Evolutionary conservation across 768 basidiomycete genomes (phyloP), one percentile per base, ranked within the genome.

Genomic region (Suillus cothurnatus): DNA sequence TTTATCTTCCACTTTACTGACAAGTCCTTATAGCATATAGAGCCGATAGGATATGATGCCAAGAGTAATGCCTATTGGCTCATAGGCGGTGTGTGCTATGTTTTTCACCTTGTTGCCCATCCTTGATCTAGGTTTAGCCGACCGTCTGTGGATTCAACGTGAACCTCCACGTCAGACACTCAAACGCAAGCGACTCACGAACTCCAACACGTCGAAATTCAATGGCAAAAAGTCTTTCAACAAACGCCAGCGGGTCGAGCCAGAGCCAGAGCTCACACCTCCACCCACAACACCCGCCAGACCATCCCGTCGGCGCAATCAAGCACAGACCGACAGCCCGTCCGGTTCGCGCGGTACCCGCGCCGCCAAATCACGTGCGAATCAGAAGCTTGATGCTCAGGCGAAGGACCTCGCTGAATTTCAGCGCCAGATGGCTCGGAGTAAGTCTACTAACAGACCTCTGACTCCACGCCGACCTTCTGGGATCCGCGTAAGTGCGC

Each of bases 101-200:
- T 39, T 59, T 23, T 41, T 17, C 21, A 58, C 50, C n/a, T 59
- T 55, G 41, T 34, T 28, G 28, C 14, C 53, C 23, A 36, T 32
- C 17, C 59, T 52, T 61, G 31, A 63, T 34, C 50, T 61, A 57
- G 55, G n/a, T 43, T 53, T 64, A 93, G 92, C 86, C 62, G 89
- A 94, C 71, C 89, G 94, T 28, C 81, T 95, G 28, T 95, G 94
- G 94, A 86, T 94, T 52, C 93, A 95, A 72, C 89, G 91, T n/a
- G 78, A 81, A 36, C 83, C 80, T 14, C 88, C 86, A 2, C 86
- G 81, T 71, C 80, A 80, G 56, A 73, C 66, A 17, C 67, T 78
- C 43, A 84, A 86, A 63, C 75, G 79, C 61, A 81, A 80, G 52
- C 78, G 84, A 62, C 79, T 80, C 63, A 41, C 79, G 75, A 61